These are phyloP conservation scores for Malassezia yamatoensis DNA, from an alignment of 1,284 basidiomycete genomes.

Conservation along the genomic window DNA sequence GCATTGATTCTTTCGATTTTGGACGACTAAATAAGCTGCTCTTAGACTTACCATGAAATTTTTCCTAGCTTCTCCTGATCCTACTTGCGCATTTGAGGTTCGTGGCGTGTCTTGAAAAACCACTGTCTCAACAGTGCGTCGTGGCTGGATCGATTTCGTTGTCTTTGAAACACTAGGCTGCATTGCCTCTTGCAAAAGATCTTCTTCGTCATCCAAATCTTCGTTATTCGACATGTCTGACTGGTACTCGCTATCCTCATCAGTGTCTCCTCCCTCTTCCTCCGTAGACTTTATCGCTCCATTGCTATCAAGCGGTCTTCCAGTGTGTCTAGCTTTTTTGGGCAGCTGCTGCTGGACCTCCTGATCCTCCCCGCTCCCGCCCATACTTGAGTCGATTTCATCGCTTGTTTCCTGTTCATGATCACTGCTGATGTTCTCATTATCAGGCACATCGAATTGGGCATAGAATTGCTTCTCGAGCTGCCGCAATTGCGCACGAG, in stretches of 20 bases:
- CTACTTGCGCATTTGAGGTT: background rate
- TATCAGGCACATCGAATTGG: constrained; percentile 9
- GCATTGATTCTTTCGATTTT: constrained; percentile 9
- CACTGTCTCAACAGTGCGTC: constrained; percentile 14
- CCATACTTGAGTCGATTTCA: background rate
- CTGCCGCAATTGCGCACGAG: constrained; percentile 12
- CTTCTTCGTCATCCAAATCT: constrained; percentile 8
- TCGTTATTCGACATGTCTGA: background rate
- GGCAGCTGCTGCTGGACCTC: too few relatives aligned
- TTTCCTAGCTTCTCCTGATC: background rate
- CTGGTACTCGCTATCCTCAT: background rate
- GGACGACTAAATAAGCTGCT: constrained; percentile 12
- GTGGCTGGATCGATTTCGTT: background rate
- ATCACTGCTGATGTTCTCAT: background rate
- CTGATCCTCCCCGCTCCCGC: background rate
- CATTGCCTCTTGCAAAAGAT: constrained; percentile 1
- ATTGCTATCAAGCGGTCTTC: too few relatives aligned
- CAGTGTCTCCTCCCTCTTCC: background rate
- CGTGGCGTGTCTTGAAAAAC: constrained; percentile 1
- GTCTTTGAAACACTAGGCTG: background rate
- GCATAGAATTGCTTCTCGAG: constrained; percentile 15
- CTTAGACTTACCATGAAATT: constrained; percentile 16
- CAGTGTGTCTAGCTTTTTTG: too few relatives aligned
- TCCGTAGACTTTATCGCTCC: background rate
- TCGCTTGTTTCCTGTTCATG: background rate